phyloP scores from a whole-genome alignment of 1,284 basidiomycete genomes.

The Mycena citricolor region DNA sequence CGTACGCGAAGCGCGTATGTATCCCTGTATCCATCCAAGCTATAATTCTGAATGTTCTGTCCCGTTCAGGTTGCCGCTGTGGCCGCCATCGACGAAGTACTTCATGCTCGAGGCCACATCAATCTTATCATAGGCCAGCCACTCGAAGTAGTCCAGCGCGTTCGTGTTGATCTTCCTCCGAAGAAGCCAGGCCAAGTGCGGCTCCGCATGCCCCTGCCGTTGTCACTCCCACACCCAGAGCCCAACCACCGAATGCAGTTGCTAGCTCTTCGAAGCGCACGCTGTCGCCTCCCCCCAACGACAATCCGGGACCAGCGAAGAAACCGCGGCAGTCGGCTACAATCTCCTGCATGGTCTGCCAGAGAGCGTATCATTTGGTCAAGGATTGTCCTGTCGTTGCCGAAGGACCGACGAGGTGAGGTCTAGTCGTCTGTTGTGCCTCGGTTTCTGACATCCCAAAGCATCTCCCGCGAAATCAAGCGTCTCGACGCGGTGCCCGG shows the following conservation, averaged over 20 bases:
- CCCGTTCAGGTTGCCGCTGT: constrained; percentile 59
- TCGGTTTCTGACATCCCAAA: constrained; percentile 23
- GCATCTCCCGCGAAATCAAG: constrained; percentile 48
- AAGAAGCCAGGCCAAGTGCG: constrained; percentile 15
- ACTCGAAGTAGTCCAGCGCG: constrained; percentile 47
- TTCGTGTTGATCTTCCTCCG: constrained; percentile 19
- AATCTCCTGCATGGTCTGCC: constrained; percentile 47
- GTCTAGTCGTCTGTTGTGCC: constrained; percentile 1
- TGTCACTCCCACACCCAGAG: constrained; percentile 3
- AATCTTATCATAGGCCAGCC: constrained; percentile 62
- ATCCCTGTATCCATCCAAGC: constrained; percentile 1
- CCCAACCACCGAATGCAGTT: constrained; percentile 9
- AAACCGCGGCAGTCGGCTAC: constrained; percentile 32
- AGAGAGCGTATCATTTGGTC: constrained; percentile 42
- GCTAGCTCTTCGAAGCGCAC: constrained; percentile 38
- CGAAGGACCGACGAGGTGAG: constrained; percentile 52
- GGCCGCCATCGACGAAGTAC: constrained; percentile 60
- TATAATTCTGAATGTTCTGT: constrained; percentile 11
- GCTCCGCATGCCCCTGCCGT: neutral
- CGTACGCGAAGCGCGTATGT: constrained; percentile 61
- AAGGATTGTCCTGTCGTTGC: constrained; percentile 53
- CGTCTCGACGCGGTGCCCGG: constrained; percentile 45
- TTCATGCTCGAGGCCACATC: constrained; percentile 52
- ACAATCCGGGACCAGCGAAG: constrained; percentile 36
- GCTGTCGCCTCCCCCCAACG: constrained; percentile 30